Percentiles rank a stretch among this genome's conserved stretches.
Conservation (phyloP, 1,284 basidiomycete genomes). For the Cryptococcus sp. region DNA sequence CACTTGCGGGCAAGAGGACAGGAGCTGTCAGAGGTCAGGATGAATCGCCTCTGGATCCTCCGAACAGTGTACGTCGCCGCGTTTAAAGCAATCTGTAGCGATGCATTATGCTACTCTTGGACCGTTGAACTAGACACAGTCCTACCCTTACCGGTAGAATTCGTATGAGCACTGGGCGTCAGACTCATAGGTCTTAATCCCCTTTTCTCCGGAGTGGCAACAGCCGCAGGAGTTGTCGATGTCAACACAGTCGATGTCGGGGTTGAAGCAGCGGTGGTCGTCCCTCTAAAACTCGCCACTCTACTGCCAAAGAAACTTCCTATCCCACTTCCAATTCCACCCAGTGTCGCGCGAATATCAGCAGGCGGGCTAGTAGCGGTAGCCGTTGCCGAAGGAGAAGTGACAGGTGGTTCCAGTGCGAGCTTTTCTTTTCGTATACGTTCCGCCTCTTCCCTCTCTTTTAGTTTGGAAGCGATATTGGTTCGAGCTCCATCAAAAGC, state of each 20-base stretch:
- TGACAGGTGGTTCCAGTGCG: background rate
- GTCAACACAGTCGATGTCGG: background rate
- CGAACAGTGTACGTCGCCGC: too few relatives aligned
- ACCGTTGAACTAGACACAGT: background rate
- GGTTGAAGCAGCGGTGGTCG: background rate
- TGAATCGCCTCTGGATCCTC: background rate
- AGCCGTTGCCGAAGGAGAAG: background rate
- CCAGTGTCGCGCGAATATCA: conserved; percentile 35
- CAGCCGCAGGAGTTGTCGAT: background rate
- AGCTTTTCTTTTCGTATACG: conserved; percentile 1
- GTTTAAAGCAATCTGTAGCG: background rate
- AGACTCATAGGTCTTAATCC: conserved; percentile 35
- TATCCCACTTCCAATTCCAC: conserved; percentile 38
- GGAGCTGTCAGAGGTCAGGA: background rate
- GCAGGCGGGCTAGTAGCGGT: conserved; percentile 6
- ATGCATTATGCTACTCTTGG: background rate
- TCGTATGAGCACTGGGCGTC: conserved; percentile 10
- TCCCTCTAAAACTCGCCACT: conserved; percentile 19
- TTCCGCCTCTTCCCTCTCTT: conserved; percentile 25
- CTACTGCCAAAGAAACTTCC: conserved; percentile 40
- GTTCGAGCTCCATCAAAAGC: conserved; percentile 76
- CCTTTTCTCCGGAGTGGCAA: conserved; percentile 2
- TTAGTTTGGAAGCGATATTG: conserved; percentile 37
- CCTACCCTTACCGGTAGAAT: conserved; percentile 1
- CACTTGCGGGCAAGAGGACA: background rate